phyloP scores from a whole-genome alignment of 1,284 basidiomycete genomes.

The Omphalotus olearius region DNA sequence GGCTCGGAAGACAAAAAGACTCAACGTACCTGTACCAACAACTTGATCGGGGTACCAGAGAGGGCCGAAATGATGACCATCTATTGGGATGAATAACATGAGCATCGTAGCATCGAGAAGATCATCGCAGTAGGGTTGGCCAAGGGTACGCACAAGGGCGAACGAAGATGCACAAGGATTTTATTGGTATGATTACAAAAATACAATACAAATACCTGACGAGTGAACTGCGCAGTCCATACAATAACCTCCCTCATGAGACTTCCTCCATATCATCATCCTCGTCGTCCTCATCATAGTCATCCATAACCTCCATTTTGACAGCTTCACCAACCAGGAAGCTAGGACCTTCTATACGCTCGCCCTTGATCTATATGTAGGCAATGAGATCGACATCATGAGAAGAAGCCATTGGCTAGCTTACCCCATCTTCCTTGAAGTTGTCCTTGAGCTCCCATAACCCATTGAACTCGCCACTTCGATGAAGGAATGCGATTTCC shows the following conservation, averaged over 20 bases:
- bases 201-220: slow-evolving; percentile 7
- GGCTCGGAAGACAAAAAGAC: too few species aligned
- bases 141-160: too few species aligned
- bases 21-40: too few species aligned
- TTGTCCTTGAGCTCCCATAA: slow-evolving; percentile 67
- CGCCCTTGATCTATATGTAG: slow-evolving; percentile 45
- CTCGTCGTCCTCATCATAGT: slow-evolving; percentile 36
- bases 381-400: neutral
- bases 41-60: too few species aligned
- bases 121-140: too few species aligned
- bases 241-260: slow-evolving; percentile 21
- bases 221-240: neutral
- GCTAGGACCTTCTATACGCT: slow-evolving; percentile 46
- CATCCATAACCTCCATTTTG: slow-evolving; percentile 35
- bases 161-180: too few species aligned
- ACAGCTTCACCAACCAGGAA: slow-evolving; percentile 23
- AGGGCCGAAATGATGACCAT: too few species aligned
- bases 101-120: too few species aligned
- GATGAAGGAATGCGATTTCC: slow-evolving; percentile 80
- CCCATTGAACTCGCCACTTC: slow-evolving; percentile 73
- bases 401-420: slow-evolving; percentile 23
- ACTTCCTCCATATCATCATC: slow-evolving; percentile 46
- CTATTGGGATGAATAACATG: too few species aligned
- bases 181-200: neutral
- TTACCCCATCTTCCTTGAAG: slow-evolving; percentile 56